Conservation (phyloP, 176 grass and related monocot genomes). For the Pontederia paniculata region DNA sequence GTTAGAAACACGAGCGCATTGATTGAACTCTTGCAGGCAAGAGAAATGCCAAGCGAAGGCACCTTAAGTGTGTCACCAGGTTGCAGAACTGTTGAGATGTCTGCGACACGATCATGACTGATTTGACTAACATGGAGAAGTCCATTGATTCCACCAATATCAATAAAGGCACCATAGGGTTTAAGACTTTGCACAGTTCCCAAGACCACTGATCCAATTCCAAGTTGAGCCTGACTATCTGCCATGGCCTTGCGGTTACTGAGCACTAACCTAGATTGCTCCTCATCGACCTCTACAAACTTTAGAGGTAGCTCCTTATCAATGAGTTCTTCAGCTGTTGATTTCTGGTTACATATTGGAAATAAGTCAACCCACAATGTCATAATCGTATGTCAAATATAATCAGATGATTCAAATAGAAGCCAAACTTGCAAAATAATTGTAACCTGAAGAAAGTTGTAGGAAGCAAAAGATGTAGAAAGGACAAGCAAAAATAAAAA, state of each 20-base stretch:
- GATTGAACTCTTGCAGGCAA: neutral
- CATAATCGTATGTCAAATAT: neutral
- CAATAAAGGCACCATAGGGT: conserved; percentile 86
- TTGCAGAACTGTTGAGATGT: conserved; percentile 89
- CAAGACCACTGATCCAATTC: conserved; percentile 92
- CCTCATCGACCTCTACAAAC: conserved; percentile 87
- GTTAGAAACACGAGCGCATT: conserved; percentile 4
- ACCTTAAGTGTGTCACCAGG: conserved; percentile 95
- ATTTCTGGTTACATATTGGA: conserved; percentile 32
- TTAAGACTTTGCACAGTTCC: conserved; percentile 93
- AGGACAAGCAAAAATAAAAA: no score
- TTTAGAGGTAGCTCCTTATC: conserved; percentile 70
- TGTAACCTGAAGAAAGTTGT: no score
- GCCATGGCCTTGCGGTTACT: conserved; percentile 94
- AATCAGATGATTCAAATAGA: neutral
- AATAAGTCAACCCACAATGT: neutral
- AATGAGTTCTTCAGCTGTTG: conserved; percentile 67
- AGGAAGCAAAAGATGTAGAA: no score
- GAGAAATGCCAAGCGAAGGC: conserved; percentile 12
- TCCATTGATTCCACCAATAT: conserved; percentile 93
- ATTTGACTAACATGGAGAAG: conserved; percentile 98
- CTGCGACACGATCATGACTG: conserved; percentile 86
- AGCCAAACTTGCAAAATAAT: neutral
- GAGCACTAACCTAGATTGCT: conserved; percentile 83
- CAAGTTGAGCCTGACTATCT: conserved; percentile 86